Base-by-base conservation (phyloP, 768 basidiomycete species). In the Tricholoma hemisulphureum region DNA sequence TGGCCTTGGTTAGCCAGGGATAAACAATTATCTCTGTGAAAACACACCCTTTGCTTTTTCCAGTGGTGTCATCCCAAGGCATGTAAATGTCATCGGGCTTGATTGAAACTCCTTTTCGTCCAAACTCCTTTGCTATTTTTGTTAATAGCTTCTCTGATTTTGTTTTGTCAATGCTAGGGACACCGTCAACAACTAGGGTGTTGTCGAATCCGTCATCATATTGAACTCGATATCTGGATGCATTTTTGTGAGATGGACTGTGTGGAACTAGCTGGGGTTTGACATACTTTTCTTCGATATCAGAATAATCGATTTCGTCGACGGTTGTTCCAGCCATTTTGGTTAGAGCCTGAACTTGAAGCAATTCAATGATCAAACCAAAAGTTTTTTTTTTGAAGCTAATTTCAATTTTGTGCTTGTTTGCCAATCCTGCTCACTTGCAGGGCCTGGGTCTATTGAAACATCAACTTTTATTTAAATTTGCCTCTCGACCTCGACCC, bases 21-120 rank as follows among this genome's bases (percentile, higher is more conserved):
- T 11, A 39, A 7, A 35, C 31, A 10, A 31, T 6, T 24, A 29
- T 3, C 6, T 9, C n/a, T 28, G n/a, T 21, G 21, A 18, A 29
- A 26, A 69, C 81, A 66, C 70, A 95, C 95, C 97, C 97, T 78
- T 95, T 95, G 79, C 91, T 93, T 74, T 93, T 92, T 26, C 85
- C 91, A 7, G 81, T 82, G 51, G 80, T 67, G 56, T 91, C 83
- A 67, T 95, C 88, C 91, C 93, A 96, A 26, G 96, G 95, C 73
- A 98, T 83, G 61, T 81, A 85, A 61, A 98, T 87, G 63, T 88
- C 85, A 51, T 90, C 89, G 6, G 85, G 73, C 64, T 87, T 88
- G 56, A 97, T 80, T 31, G 86, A 73, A 8, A 86, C 82, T 26
- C 95, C 94, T 69, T 89, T 92, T 66, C 85, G 86, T 11, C 81